Percentiles rank a stretch among this genome's conserved stretches.
Conservation (phyloP, 805 yeast species). For the Lipomyces oligophaga region DNA sequence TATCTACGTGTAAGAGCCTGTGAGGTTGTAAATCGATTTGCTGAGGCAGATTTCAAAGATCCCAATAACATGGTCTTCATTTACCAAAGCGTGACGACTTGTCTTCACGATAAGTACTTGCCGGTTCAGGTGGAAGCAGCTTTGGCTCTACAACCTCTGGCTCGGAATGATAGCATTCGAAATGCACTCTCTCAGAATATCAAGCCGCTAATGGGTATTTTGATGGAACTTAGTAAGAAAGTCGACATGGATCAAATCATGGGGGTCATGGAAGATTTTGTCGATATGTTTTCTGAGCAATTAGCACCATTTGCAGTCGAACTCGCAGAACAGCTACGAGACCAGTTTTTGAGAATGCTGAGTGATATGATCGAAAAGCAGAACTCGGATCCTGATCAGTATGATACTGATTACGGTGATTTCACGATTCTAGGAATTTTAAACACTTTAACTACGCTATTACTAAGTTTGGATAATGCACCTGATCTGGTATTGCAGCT, state of each 20-base stretch:
- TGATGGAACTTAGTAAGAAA: slow-evolving; percentile 68
- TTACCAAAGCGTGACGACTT: slow-evolving; percentile 37
- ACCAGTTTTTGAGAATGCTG: slow-evolving; percentile 70
- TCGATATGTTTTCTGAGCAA: slow-evolving; percentile 81
- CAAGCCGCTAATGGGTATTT: slow-evolving; percentile 74
- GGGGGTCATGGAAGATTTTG: slow-evolving; percentile 92
- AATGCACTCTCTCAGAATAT: slow-evolving; percentile 65
- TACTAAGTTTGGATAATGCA: slow-evolving; percentile 79
- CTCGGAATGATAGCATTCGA: slow-evolving; percentile 60
- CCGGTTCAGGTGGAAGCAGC: slow-evolving; percentile 86
- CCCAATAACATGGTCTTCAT: slow-evolving; percentile 56
- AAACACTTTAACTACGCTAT: slow-evolving; percentile 75
- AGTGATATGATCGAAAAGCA: slow-evolving; percentile 58
- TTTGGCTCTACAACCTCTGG: slow-evolving; percentile 75
- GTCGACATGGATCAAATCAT: slow-evolving; percentile 85
- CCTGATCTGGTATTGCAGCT: slow-evolving; percentile 58
- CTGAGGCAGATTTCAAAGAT: slow-evolving; percentile 56
- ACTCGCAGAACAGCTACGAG: slow-evolving; percentile 44
- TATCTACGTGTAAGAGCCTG: slow-evolving; percentile 67
- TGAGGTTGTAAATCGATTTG: slow-evolving; percentile 51
- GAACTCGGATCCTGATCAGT: slow-evolving; percentile 41
- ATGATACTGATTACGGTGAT: slow-evolving; percentile 47
- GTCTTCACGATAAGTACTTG: slow-evolving; percentile 49
- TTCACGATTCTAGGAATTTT: slow-evolving; percentile 72
- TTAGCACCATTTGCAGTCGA: slow-evolving; percentile 87